phyloP scores from a whole-genome alignment of 257 asterid genomes.

The Catharanthus roseus region DNA sequence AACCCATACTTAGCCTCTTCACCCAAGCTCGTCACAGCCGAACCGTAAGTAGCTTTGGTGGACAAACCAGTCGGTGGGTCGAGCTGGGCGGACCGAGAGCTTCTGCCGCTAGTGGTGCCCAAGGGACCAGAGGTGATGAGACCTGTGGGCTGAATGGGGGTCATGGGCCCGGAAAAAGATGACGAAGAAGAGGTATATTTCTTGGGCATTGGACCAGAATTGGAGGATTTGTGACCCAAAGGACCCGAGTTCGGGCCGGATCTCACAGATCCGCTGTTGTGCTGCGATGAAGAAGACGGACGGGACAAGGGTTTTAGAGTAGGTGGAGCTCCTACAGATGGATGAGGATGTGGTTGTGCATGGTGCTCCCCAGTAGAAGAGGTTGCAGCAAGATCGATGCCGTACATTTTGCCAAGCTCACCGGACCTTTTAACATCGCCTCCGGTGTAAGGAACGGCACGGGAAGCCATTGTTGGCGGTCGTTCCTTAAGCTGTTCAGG shows the following conservation, averaged over 20 bases:
- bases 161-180: slow-evolving; percentile 82
- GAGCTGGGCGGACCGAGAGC: slow-evolving; percentile 60
- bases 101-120: slow-evolving; percentile 53
- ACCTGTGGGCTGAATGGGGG: slow-evolving; percentile 66
- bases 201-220: slow-evolving; percentile 67
- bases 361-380: slow-evolving; percentile 31
- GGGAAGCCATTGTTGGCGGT: slow-evolving; percentile 59
- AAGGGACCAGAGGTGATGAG: slow-evolving; percentile 78
- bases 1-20: slow-evolving; percentile 59
- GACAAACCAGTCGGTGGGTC: slow-evolving; percentile 44
- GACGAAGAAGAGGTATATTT: slow-evolving; percentile 50
- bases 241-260: slow-evolving; percentile 87
- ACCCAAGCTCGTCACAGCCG: slow-evolving; percentile 64
- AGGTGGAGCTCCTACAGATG: slow-evolving; percentile 22
- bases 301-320: slow-evolving; percentile 53
- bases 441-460: slow-evolving; percentile 81
- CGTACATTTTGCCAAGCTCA: slow-evolving; percentile 86
- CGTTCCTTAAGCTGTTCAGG: slow-evolving; percentile 75
- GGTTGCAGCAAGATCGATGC: slow-evolving; percentile 39
- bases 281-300: slow-evolving; percentile 51
- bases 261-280: slow-evolving; percentile 79
- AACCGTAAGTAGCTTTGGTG: slow-evolving; percentile 53
- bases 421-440: slow-evolving; percentile 91
- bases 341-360: slow-evolving; percentile 18
- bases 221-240: slow-evolving; percentile 30